A percentile compares a stretch with the other conserved stretches of the same genome.
phyloP scores from a whole-genome alignment of 108 stramenopile species.

The Cyclotella kingstonii region DNA sequence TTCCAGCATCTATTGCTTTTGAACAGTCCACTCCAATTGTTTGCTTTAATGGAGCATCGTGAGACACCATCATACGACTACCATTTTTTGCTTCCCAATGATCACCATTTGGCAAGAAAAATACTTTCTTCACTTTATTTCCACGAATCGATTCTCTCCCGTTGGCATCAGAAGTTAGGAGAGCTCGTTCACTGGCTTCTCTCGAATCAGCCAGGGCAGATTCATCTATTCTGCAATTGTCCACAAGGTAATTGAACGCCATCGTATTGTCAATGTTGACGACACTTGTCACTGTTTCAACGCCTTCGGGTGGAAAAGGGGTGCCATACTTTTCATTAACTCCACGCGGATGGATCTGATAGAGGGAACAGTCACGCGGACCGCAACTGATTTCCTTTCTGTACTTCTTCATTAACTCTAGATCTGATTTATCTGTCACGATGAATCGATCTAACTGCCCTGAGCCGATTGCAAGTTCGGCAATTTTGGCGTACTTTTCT shows the following conservation, averaged over 20 bases:
- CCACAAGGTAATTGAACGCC: slow-evolving; percentile 82
- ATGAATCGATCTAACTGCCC: slow-evolving; percentile 73
- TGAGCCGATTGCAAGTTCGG: slow-evolving; percentile 57
- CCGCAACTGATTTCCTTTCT: slow-evolving; percentile 59
- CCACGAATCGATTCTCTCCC: slow-evolving; percentile 54
- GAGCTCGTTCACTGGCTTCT: slow-evolving; percentile 53
- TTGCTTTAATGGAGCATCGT: slow-evolving; percentile 48
- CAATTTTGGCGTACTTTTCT: slow-evolving; percentile 69
- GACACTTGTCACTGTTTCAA: slow-evolving; percentile 69
- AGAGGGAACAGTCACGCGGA: slow-evolving; percentile 58
- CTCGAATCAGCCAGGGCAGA: slow-evolving; percentile 58
- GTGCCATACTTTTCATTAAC: slow-evolving; percentile 47
- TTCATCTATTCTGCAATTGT: slow-evolving; percentile 63
- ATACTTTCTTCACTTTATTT: slow-evolving; percentile 63
- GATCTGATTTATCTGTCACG: slow-evolving; percentile 64
- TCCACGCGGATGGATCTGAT: slow-evolving; percentile 45
- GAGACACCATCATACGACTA: slow-evolving; percentile 42
- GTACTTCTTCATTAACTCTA: slow-evolving; percentile 53
- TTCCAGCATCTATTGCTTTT: slow-evolving; percentile 55
- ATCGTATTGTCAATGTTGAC: slow-evolving; percentile 65
- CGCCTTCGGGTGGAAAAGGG: slow-evolving; percentile 57
- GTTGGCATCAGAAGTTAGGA: slow-evolving; percentile 43
- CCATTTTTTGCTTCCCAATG: slow-evolving; percentile 62
- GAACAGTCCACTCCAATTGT: slow-evolving; percentile 76
- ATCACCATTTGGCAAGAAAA: slow-evolving; percentile 70